Base-by-base conservation (phyloP, 495 filamentous ascomycete genomes). In the Penicillium odoratum region DNA sequence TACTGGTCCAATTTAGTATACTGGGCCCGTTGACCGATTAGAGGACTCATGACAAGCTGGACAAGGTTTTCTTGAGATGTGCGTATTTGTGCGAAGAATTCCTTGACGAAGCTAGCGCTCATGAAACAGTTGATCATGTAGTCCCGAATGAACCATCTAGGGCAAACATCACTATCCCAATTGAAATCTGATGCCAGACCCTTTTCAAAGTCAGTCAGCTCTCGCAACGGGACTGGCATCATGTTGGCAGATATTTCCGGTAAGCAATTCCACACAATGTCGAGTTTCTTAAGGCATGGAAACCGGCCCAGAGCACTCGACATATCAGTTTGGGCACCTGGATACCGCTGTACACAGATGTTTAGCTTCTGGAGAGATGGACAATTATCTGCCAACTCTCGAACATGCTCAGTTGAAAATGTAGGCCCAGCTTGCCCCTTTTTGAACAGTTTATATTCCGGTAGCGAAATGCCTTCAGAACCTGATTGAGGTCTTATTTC, bases 151-250 rank as follows among this genome's bases (percentile, higher is more conserved):
- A 48, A 48, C 45, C 45, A 48, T 16, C 40, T 44, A 3, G 1
- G 40, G 13, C 40, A 44, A 4, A 0, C 2, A 44, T 6, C 13
- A 48, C 18, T 21, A 1, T 2, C 21, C 21, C 21, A 21, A 21
- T 2, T 1, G 5, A 44, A 4, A n/a, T 6, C 3, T 3, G 3
- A 7, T n/a, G 18, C 11, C 0, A 44, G 7, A 18, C 45, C 25
- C 45, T 28, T 28, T 48, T 48, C 45, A 48, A 48, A 48, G 5
- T 48, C 45, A 1, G 45, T 10, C 45, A 48, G 28, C 5, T 48
- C 21, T 10, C 45, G 45, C 18, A 10, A 21, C 18, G 45, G 45
- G 45, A 48, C 25, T 15, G 45, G 45, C 45, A 48, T 48, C 28
- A 5, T 48, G 45, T 48, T 28, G 1, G 16, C 45, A 28, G 30